Conservation (phyloP, 2,329 filamentous ascomycete species). For the Neurospora sp. region DNA sequence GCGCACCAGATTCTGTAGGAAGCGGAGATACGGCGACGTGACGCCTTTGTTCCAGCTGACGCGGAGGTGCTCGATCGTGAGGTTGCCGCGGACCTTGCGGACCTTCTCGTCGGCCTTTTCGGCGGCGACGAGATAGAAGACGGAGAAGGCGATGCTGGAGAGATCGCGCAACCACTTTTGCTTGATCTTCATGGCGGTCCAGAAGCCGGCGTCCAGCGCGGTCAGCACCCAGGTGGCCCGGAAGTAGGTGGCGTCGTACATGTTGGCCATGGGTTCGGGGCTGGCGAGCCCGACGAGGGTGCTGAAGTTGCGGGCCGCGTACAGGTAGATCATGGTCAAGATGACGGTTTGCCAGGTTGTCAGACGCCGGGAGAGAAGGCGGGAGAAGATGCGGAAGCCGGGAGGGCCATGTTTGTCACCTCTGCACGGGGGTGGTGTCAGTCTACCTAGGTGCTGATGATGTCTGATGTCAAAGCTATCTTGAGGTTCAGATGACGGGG, state of each 20-base stretch:
- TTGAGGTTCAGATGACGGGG: background rate
- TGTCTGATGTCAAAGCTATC: background rate
- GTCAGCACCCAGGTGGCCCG: conserved; percentile 95
- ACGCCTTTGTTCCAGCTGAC: conserved; percentile 94
- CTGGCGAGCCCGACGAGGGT: conserved; percentile 84
- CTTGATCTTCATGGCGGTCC: conserved; percentile 92
- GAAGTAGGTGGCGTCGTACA: conserved; percentile 89
- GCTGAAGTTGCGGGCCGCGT: conserved; percentile 85
- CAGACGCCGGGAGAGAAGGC: conserved; percentile 56
- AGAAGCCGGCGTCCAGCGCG: conserved; percentile 90
- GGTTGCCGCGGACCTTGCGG: conserved; percentile 70
- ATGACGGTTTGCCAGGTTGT: conserved; percentile 87
- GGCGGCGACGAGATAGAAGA: conserved; percentile 86
- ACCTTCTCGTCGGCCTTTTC: conserved; percentile 97
- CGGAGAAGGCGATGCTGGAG: conserved; percentile 70
- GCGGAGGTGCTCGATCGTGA: conserved; percentile 85
- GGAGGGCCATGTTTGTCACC: conserved; percentile 87
- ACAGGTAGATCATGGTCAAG: conserved; percentile 81
- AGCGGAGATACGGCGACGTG: conserved; percentile 65
- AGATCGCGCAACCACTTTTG: conserved; percentile 71
- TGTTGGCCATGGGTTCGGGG: conserved; percentile 85
- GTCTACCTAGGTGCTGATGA: background rate
- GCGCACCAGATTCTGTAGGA: conserved; percentile 61
- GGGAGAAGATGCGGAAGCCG: conserved; percentile 58
- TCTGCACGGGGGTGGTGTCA: conserved; percentile 34